Evolutionary conservation across 805 yeast species (phyloP).

Genomic region (Wickerhamiella galacta): DNA sequence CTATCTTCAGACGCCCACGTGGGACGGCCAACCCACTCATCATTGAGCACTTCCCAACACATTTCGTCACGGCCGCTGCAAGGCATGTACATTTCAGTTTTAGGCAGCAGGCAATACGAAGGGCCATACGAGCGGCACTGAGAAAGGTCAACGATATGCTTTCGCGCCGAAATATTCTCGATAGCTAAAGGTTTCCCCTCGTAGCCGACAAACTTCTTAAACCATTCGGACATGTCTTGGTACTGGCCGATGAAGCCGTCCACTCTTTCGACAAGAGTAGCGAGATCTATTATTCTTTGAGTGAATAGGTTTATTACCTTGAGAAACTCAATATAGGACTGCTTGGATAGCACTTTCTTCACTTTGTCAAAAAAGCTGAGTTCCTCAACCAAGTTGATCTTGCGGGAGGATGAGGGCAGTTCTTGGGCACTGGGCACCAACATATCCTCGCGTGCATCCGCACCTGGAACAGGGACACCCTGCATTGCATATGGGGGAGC

Average conservation of each 20-base stretch:
- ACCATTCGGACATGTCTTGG: constrained; percentile 74
- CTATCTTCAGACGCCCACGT: constrained; percentile 99
- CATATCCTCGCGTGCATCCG: constrained; percentile 17
- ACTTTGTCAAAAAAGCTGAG: constrained; percentile 82
- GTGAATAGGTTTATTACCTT: constrained; percentile 76
- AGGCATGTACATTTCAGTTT: constrained; percentile 89
- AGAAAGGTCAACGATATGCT: constrained; percentile 78
- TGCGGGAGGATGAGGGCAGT: constrained; percentile 34
- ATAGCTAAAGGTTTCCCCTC: constrained; percentile 73
- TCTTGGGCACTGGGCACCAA: constrained; percentile 78
- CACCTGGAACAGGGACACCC: neutral
- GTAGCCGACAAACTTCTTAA: constrained; percentile 77
- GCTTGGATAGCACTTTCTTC: constrained; percentile 74
- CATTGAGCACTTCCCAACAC: constrained; percentile 98
- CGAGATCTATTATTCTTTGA: constrained; percentile 76
- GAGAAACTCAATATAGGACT: constrained; percentile 79
- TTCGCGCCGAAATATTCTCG: constrained; percentile 73
- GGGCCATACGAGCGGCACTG: constrained; percentile 93
- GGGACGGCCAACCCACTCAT: constrained; percentile 99
- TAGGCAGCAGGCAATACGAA: constrained; percentile 81
- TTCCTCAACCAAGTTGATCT: constrained; percentile 58
- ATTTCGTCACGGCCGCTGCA: constrained; percentile 96
- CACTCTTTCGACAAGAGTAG: constrained; percentile 64
- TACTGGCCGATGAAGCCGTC: constrained; percentile 73
- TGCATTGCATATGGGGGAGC: neutral